Evolutionary conservation across 805 yeast genomes (phyloP).

Genomic region (Kazachstania taianensis): DNA sequence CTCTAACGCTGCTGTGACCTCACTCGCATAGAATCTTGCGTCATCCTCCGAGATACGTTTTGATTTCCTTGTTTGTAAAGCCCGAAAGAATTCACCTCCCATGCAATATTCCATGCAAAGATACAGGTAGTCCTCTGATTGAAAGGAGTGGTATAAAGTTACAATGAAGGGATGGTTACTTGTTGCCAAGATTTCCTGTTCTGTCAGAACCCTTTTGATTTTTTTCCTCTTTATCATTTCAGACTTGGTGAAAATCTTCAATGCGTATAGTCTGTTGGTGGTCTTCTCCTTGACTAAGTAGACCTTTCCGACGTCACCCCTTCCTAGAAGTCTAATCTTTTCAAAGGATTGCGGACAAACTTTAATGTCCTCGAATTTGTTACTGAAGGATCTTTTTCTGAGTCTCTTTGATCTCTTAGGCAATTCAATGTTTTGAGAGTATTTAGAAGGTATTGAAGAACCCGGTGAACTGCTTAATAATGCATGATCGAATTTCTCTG

Average conservation of each 20-base stretch:
- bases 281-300: constrained; percentile 78
- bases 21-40: constrained; percentile 92
- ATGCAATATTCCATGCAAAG: constrained; percentile 98
- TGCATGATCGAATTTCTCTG: neutral
- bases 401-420: constrained; percentile 27
- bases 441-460: neutral
- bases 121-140: constrained; percentile 81
- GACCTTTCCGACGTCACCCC: constrained; percentile 97
- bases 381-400: constrained; percentile 47
- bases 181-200: constrained; percentile 91
- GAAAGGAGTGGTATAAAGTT: constrained; percentile 91
- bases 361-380: constrained; percentile 63
- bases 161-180: constrained; percentile 96
- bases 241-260: constrained; percentile 80
- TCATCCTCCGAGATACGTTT: constrained; percentile 80
- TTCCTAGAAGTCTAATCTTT: constrained; percentile 81
- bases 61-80: constrained; percentile 80
- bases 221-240: constrained; percentile 95
- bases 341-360: constrained; percentile 86
- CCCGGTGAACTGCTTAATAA: neutral
- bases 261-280: constrained; percentile 70
- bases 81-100: constrained; percentile 98
- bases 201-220: constrained; percentile 88
- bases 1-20: constrained; percentile 93
- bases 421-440: constrained; percentile 6